These are phyloP conservation scores for Botrytis galanthina DNA, from an alignment of 2,329 filamentous ascomycete genomes.

Conservation along the genomic window DNA sequence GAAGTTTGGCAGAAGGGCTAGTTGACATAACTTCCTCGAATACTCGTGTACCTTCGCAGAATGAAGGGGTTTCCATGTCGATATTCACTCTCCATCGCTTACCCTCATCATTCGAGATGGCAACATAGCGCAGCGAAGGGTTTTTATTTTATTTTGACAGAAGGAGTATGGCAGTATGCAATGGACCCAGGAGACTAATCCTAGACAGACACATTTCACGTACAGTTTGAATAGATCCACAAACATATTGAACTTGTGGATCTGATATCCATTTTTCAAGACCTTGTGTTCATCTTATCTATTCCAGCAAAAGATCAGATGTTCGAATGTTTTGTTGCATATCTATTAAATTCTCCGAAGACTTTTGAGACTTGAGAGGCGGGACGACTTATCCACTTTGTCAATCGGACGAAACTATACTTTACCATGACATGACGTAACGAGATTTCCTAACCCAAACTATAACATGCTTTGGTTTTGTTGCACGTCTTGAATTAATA, in stretches of 20 bases:
- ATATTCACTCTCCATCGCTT: neutral
- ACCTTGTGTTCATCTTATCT: neutral
- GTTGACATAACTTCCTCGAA: no score
- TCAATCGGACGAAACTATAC: neutral
- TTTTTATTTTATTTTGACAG: neutral
- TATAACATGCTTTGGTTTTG: neutral
- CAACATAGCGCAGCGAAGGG: accelerated
- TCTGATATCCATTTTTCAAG: neutral
- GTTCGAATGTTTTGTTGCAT: neutral
- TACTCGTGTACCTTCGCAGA: neutral
- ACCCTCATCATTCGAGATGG: neutral
- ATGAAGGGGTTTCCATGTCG: no score
- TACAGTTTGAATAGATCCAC: neutral
- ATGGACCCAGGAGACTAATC: neutral
- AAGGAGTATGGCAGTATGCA: neutral
- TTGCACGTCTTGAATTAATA: slow-evolving; percentile 3
- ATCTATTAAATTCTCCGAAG: neutral
- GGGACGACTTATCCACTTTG: neutral
- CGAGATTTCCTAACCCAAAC: neutral
- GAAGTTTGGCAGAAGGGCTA: neutral
- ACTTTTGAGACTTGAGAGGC: neutral
- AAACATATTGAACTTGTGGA: neutral
- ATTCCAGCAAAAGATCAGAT: neutral
- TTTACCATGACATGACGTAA: neutral
- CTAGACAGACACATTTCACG: neutral